Base-by-base conservation (phyloP, 75 land plant species). In the Azolla pinnata region DNA sequence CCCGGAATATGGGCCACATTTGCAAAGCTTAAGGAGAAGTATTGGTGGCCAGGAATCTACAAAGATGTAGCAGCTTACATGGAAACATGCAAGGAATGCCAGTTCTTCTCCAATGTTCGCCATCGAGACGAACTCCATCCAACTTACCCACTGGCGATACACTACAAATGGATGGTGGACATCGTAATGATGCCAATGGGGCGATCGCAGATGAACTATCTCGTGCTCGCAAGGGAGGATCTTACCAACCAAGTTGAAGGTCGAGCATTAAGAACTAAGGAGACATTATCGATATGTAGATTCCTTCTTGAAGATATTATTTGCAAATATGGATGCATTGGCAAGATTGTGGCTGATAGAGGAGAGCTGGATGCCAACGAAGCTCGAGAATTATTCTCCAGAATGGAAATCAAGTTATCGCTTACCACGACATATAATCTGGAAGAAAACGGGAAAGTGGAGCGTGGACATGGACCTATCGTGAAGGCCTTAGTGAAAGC, bases 211-310 rank as follows among this genome's bases (percentile, higher is more conserved):
- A 54, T 54, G 56, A 54, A 4, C 2, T 54, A 54, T 16, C 14
- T 54, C n/a, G 26, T 54, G 4, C 56, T 54, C 2, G 56, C 56
- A 29, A 54, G 56, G 24, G 56, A 54, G 2, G 56, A 54, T 24
- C 16, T 54, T n/a, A n/a, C n/a, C n/a, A n/a, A n/a, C n/a, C n/a
- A n/a, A n/a, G n/a, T n/a, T n/a, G n/a, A n/a, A n/a, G 44, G 10
- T 17, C 10, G 44, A 42, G 44, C 44, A 10, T 42, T 42, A 42
- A 42, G 44, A 42, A 42, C 14, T 42, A 42, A 42, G 44, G 10
- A 10, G 14, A 42, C 44, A 17, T 10, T 10, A 42, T 17, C 44
- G 17, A 42, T 42, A 10, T 42, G 44, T 42, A 10, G 44, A 10
- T 42, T 42, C 17, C 10, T 42, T 42, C 44, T 42, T 42, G 44